phyloP scores from a whole-genome alignment of 1,284 basidiomycete species.

The Pyrrhoderma noxium region DNA sequence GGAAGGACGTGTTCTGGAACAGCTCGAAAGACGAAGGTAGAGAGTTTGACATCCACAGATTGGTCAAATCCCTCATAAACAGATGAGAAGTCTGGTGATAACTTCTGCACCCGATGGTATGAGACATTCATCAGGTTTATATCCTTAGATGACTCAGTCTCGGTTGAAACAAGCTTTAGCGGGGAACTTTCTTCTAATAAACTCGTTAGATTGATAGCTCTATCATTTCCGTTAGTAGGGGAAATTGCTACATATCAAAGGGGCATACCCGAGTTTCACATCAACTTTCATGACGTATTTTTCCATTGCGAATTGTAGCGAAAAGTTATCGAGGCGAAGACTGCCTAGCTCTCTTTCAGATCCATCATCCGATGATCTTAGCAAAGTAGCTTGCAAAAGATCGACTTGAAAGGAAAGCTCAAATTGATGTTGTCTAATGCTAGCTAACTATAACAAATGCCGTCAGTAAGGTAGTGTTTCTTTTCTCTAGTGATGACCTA shows the following conservation, averaged over 20 bases:
- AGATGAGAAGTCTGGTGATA: constrained; percentile 83
- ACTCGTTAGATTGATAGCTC: constrained; percentile 33
- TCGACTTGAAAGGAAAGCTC: constrained; percentile 90
- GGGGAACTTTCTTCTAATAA: constrained; percentile 37
- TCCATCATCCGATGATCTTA: constrained; percentile 55
- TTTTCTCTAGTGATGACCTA: constrained; percentile 6
- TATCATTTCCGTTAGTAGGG: constrained; percentile 24
- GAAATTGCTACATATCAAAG: not conserved
- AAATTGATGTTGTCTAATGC: constrained; percentile 78
- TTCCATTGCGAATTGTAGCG: constrained; percentile 64
- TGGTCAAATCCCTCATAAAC: constrained; percentile 87
- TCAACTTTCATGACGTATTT: constrained; percentile 88
- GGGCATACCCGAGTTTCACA: constrained; percentile 63
- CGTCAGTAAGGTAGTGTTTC: constrained; percentile 33
- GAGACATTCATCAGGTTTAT: constrained; percentile 80
- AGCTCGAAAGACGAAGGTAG: constrained; percentile 87
- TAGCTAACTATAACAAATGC: constrained; percentile 42
- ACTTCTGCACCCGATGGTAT: constrained; percentile 77
- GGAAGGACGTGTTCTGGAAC: constrained; percentile 89
- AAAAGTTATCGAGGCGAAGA: constrained; percentile 77
- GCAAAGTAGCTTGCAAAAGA: constrained; percentile 78
- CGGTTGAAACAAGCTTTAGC: constrained; percentile 71
- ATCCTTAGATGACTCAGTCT: constrained; percentile 38
- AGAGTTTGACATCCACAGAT: constrained; percentile 82
- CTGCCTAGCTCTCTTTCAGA: constrained; percentile 73